phyloP scores from a whole-genome alignment of 208 protist genomes.

The Blechomonas ayalai region DNA sequence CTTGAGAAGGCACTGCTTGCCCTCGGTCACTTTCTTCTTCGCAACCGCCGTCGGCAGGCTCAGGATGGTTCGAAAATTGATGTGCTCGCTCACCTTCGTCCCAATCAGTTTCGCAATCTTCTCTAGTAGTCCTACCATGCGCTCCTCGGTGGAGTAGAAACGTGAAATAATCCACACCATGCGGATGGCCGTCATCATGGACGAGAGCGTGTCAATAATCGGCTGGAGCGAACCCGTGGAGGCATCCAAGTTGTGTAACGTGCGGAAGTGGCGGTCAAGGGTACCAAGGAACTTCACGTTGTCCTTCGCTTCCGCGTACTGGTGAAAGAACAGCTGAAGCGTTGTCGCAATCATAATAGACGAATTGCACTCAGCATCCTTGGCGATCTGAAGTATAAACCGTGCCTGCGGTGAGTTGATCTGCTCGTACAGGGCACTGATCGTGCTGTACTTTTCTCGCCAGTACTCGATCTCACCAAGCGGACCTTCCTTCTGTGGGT shows the following conservation, averaged over 20 bases:
- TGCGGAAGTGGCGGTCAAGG: slow-evolving; percentile 98
- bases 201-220: slow-evolving; percentile 96
- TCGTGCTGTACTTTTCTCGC: slow-evolving; percentile 92
- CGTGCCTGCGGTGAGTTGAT: slow-evolving; percentile 93
- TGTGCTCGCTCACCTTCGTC: slow-evolving; percentile 91
- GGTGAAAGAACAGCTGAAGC: slow-evolving; percentile 91
- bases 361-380: slow-evolving; percentile 83
- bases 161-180: slow-evolving; percentile 99
- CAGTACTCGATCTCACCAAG: slow-evolving; percentile 98
- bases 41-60: slow-evolving; percentile 67
- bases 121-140: slow-evolving; percentile 97
- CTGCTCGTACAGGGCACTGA: slow-evolving; percentile 96
- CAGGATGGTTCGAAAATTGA: slow-evolving; percentile 90
- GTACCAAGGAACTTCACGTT: slow-evolving; percentile 99
- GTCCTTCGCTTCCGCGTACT: slow-evolving; percentile 97
- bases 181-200: slow-evolving; percentile 97
- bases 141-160: slow-evolving; percentile 98
- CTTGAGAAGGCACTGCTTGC: slow-evolving; percentile 90
- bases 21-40: slow-evolving; percentile 79
- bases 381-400: slow-evolving; percentile 89
- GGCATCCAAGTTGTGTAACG: slow-evolving; percentile 83
- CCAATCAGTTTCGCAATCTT: slow-evolving; percentile 96
- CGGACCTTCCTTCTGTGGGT: slow-evolving; percentile 90
- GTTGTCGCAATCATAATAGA: slow-evolving; percentile 87
- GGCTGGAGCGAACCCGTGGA: slow-evolving; percentile 76